phyloP scores from a whole-genome alignment of 352 stramenopile genomes.

The Pythium sp. region DNA sequence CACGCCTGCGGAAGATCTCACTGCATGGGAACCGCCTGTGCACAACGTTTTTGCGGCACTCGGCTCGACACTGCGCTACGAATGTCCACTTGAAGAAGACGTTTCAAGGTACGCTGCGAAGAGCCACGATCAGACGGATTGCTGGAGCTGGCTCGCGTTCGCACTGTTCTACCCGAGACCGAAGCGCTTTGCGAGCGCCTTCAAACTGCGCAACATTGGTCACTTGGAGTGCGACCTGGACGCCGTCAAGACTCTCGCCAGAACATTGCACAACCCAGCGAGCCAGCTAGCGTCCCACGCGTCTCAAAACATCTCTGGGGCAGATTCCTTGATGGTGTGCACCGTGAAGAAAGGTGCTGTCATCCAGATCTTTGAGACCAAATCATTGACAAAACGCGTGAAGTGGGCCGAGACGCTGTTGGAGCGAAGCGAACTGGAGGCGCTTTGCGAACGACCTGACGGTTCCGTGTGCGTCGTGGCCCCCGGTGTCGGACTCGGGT shows the following conservation, averaged over 20 bases:
- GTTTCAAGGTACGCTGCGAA: neutral
- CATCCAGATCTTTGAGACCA: neutral
- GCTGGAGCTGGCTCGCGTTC: slow-evolving; percentile 20
- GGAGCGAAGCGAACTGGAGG: slow-evolving; percentile 12
- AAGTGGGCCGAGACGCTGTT: slow-evolving; percentile 6
- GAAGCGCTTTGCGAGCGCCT: slow-evolving; percentile 6
- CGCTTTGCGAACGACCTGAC: slow-evolving; percentile 11
- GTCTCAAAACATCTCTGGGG: neutral
- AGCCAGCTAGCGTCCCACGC: neutral
- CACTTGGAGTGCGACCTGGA: neutral
- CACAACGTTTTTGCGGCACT: neutral
- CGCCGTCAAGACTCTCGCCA: neutral
- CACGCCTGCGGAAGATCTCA: neutral
- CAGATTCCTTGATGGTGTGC: neutral
- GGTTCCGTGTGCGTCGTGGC: slow-evolving; percentile 5
- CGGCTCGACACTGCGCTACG: slow-evolving; percentile 1
- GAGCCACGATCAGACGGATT: neutral
- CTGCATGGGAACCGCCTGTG: neutral
- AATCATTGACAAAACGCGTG: neutral
- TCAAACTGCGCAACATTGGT: slow-evolving; percentile 6
- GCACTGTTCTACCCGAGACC: slow-evolving; percentile 21
- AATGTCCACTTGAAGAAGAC: neutral
- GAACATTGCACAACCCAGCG: neutral
- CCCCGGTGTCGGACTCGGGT: slow-evolving; percentile 1
- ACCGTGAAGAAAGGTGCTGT: neutral